Base-by-base conservation (phyloP, 2,329 filamentous ascomycete genomes). In the Coniella vitis region DNA sequence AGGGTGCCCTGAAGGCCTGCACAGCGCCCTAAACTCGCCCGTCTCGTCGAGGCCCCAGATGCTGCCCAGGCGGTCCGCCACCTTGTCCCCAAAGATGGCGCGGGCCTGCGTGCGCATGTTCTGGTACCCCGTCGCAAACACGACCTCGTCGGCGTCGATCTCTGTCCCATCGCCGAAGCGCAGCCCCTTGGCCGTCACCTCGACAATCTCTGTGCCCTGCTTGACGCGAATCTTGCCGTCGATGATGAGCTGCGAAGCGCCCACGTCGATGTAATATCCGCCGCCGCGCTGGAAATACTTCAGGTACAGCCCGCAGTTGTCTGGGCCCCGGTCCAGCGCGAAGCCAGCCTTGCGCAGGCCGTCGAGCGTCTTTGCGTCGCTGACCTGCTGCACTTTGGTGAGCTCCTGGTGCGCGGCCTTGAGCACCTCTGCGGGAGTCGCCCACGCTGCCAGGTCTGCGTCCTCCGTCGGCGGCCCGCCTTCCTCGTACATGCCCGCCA, bases 251-350 rank as follows among this genome's bases (percentile, higher is more conserved):
- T 77, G 64, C 0, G 76, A 78, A 0, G 75, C 78, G 0, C 84
- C 84, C 1, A 85, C 81, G 52, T 87, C 80, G 53, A 86, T 83
- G 63, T 86, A 86, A 59, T 86, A 86, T 0, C 83, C 83, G 0
- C 84, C 83, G 1, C 81, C 81, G 2, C 78, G 73, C 55, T 82
- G 78, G 54, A 83, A 71, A 58, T 84, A 86, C 61, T 84, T 84
- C 45, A 76, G 63, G 49, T 79, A 71, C 3, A 85, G 67, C 0
- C 83, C 82, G 0, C 73, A 67, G 1, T 69, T 73, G 46, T 81
- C 72, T 0, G 78, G 74, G 0, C 82, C 82, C 1, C 60, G 64
- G 55, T 86, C 81, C 1, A 80, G 62, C 46, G 73, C 72, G 69
- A 86, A 86, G 0, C 83, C 83, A 0, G 70, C 81, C 34, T 69